Evolutionary conservation across 306 rosid species (phyloP).

Genomic region (Biancaea sappan): DNA sequence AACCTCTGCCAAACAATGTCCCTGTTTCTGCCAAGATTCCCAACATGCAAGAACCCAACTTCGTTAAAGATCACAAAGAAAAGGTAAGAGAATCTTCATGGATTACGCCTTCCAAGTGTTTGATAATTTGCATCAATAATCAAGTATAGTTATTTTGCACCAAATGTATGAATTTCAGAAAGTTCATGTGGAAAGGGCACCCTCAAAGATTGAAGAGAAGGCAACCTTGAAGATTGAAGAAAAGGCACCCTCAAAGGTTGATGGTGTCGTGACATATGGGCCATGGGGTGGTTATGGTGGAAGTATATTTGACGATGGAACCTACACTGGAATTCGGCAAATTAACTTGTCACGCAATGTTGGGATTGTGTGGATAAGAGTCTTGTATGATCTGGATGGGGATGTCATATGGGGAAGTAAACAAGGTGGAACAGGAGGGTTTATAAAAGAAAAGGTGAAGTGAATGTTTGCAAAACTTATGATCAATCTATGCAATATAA

Average conservation of each 20-base stretch:
- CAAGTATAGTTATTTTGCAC: neutral
- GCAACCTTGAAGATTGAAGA: neutral
- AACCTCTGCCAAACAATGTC: conserved; percentile 40
- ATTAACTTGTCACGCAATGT: conserved; percentile 70
- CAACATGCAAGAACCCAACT: conserved; percentile 40
- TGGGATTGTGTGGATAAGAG: conserved; percentile 75
- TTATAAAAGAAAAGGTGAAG: conserved; percentile 75
- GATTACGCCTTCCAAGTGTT: conserved; percentile 17
- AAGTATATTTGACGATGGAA: conserved; percentile 71
- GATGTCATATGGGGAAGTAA: conserved; percentile 67
- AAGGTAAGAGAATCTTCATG: conserved; percentile 45
- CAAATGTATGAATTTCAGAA: conserved; percentile 31
- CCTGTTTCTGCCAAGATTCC: conserved; percentile 34
- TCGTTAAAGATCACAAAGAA: conserved; percentile 34
- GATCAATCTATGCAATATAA: neutral
- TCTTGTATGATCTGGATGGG: conserved; percentile 70
- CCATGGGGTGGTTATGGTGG: conserved; percentile 93
- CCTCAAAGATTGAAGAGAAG: neutral
- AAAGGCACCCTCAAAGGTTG: conserved; percentile 26
- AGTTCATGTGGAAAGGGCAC: conserved; percentile 30
- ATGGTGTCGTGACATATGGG: conserved; percentile 61
- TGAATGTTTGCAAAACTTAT: neutral
- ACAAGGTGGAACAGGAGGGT: conserved; percentile 88
- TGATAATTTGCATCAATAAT: neutral
- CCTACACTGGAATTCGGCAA: conserved; percentile 64